Evolutionary conservation across 2,329 filamentous ascomycete genomes (phyloP), one percentile per base, ranked within the genome.

Genomic region (Xylaria sp.): DNA sequence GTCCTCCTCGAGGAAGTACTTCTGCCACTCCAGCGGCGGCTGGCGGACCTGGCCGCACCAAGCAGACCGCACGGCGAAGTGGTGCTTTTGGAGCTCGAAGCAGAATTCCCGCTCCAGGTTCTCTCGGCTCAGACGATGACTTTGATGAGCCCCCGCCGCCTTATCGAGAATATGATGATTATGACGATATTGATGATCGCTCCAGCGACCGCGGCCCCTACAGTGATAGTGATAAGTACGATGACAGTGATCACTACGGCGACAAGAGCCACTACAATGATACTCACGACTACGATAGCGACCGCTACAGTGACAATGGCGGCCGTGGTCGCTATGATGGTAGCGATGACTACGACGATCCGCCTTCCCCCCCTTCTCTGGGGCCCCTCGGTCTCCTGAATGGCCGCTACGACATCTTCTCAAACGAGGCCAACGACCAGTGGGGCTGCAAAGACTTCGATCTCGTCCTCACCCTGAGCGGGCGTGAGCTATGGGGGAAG

Each of bases 401-500:
- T 58, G 84, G 86, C 9, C 76, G 78, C 2, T 87, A 87, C 74
- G 70, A 76, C 3, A 73, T 87, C 15, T 52, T 67, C 10, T 81
- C 76, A 56, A 62, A 66, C 10, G 62, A 74, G 3, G 75, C 80
- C 2, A 60, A 71, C 9, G 34, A 34, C 0, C 32, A 80, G 37
- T 81, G 78, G 78, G 63, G 71, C 1, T 54, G 71, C 5, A 60
- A 70, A 1, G 76, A 80, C 28, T 77, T 82, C 25, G 71, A 72
- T 1, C 72, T 84, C 10, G 76, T 82, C 50, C 75, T 84, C 18
- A 82, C 82, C 1, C 78, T 84, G 1, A 77, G 76, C 18, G 80
- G 81, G 13, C 75, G 74, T 5, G 79, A 70, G 15, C 73, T 86
- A 8, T 87, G 85, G 85, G 84, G 82, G 0, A 74, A 71, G 0